These are phyloP conservation scores for Phytophthora idaei DNA, from an alignment of 352 stramenopile genomes.

Conservation along the genomic window DNA sequence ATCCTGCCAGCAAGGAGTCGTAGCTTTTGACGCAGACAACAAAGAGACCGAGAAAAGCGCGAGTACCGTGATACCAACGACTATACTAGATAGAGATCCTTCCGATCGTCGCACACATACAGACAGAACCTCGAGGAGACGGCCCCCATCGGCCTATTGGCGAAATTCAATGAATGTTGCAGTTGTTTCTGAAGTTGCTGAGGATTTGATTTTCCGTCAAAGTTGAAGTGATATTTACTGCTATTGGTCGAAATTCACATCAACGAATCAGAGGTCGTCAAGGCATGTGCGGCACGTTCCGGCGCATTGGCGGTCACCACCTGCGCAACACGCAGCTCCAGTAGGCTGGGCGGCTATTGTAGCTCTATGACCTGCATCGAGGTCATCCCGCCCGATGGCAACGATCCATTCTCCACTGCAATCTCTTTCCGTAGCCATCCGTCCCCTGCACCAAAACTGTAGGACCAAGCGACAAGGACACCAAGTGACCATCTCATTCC, in stretches of 20 bases:
- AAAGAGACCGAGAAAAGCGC: constrained; percentile 5
- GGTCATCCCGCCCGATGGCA: constrained; percentile 43
- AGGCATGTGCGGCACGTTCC: constrained; percentile 61
- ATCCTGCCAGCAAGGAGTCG: constrained; percentile 28
- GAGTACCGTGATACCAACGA: constrained; percentile 7
- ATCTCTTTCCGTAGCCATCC: constrained; percentile 12
- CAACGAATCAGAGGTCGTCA: constrained; percentile 47
- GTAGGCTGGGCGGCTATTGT: constrained; percentile 31
- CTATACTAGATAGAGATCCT: constrained; percentile 43
- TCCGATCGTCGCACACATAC: constrained; percentile 14
- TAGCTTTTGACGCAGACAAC: constrained; percentile 11
- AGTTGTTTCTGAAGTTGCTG: constrained; percentile 27
- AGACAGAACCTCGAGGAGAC: neutral
- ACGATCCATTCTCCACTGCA: constrained; percentile 13
- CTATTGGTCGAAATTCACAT: constrained; percentile 38
- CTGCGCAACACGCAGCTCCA: constrained; percentile 21
- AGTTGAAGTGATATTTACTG: constrained; percentile 24
- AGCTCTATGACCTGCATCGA: constrained; percentile 18
- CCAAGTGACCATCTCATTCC: constrained; percentile 39
- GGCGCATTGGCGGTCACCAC: neutral
- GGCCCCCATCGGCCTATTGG: neutral
- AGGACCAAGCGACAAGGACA: neutral
- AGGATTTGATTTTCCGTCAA: constrained; percentile 9
- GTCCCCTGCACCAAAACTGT: neutral
- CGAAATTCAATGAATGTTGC: constrained; percentile 17